Percentiles rank a stretch among this genome's conserved stretches.
phyloP scores from a whole-genome alignment of 768 basidiomycete species.

The Crepidotus variabilis region DNA sequence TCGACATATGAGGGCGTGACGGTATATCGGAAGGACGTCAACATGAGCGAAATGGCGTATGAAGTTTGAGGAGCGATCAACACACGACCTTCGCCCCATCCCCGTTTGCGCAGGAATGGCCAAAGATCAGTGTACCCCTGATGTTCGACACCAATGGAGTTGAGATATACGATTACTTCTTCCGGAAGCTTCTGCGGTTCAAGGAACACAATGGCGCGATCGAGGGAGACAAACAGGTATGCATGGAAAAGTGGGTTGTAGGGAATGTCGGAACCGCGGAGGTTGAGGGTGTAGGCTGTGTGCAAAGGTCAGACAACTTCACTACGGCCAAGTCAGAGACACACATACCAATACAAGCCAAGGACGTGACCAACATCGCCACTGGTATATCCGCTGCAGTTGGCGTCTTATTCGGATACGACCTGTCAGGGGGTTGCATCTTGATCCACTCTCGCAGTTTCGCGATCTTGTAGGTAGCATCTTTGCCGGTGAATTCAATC shows the following conservation, averaged over 20 bases:
- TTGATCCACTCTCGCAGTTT: constrained; percentile 70
- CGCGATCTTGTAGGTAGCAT: constrained; percentile 66
- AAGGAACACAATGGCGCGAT: constrained; percentile 70
- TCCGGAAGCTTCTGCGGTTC: constrained; percentile 61
- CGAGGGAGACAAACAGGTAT: constrained; percentile 71
- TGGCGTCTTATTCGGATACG: constrained; percentile 61
- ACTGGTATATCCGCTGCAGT: constrained; percentile 60
- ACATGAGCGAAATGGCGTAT: constrained; percentile 81
- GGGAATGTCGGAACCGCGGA: constrained; percentile 87
- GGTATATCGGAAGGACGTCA: constrained; percentile 80
- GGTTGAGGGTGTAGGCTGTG: constrained; percentile 81
- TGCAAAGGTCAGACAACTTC: constrained; percentile 8
- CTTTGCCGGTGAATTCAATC: constrained; percentile 64
- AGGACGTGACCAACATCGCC: constrained; percentile 62
- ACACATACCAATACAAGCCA: constrained; percentile 66
- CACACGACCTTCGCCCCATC: constrained; percentile 80
- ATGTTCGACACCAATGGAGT: constrained; percentile 50
- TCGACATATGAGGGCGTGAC: constrained; percentile 69
- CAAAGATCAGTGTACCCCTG: constrained; percentile 76
- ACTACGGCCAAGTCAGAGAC: neutral
- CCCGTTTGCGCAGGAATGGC: constrained; percentile 68
- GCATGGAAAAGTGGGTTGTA: constrained; percentile 91
- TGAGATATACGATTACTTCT: constrained; percentile 56
- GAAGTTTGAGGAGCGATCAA: constrained; percentile 72
- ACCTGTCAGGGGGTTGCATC: constrained; percentile 52